Base-by-base conservation (phyloP, 306 rosid genomes). In the Comarum palustre region DNA sequence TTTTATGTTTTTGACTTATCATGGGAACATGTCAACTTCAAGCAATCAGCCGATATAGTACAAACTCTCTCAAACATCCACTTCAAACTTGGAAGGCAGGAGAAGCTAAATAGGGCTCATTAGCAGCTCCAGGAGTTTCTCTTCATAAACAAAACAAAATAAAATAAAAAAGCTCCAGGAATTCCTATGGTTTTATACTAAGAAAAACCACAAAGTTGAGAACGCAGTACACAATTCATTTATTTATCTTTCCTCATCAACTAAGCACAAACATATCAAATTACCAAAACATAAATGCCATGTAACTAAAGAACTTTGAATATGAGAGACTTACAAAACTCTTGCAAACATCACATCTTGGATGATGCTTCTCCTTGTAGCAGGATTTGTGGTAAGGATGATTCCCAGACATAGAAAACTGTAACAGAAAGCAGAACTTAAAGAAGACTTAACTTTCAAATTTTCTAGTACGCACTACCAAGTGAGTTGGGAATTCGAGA, bases 271-370 rank as follows among this genome's bases (percentile, higher is more conserved):
- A 5, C 14, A 68, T 17, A 15, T 16, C 9, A 45, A 22, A 20
- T 45, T 16, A 45, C 41, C 41, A 69, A 69, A 69, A 31, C 16
- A 58, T 36, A 36, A 54, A 38, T 54, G 2, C 12, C 29, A 55
- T 25, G 46, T 46, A 36, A 24, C 61, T 69, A 38, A 32, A 78
- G 48, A 64, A 27, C 57, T 29, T 29, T 11, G 17, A 73, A 69
- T 12, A 72, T 29, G 50, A 73, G 75, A 81, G 66, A 81, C 99
- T 87, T 79, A 95, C 99, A 48, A 85, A 95, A 81, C 61, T 92
- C 50, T 45, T 85, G 78, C 99, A 95, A 80, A 95, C 97, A 82
- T 95, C 96, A 79, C 99, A 95, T 87, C 72, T 87, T 24, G 99
- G 99, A 79, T 91, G 99, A 83, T 90, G 86, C 79, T 86, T 83